Evolutionary conservation across 192 early-diverging fungal genomes (phyloP), one percentile per base, ranked within the genome.

Genomic region (Linnemannia exigua): DNA sequence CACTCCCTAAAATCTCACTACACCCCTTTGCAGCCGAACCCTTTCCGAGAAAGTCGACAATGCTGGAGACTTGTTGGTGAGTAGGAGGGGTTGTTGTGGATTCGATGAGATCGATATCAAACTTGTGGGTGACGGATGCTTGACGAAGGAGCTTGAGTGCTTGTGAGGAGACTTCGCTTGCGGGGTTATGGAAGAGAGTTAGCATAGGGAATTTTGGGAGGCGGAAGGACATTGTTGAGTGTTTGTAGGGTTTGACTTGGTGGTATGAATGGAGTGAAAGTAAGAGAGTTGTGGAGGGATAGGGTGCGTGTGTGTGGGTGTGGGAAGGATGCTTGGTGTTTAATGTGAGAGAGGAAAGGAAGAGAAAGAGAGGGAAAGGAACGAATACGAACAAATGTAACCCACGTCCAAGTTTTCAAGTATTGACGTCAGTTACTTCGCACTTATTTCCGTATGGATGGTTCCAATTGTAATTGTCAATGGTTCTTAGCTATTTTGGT

Each of bases 151-250:
- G 79, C 7, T 76, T 72, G 22, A 86, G 69, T 15, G 78, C 84
- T 20, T 86, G 77, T 31, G 25, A 19, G 35, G 70, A 73, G 16
- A 74, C 70, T 4, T 76, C 70, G 4, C 54, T 76, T 52, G 74
- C 35, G 0, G 84, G 84, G 74, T 80, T 79, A 66, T 86, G 84
- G 44, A 80, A 86, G 46, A 80, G 11, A 3, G 78, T 86, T 35
- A 80, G 63, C 84, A 86, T 77, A 20, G 84, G 74, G 66, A 86
- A 80, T 48, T 63, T 86, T 66, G 84, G 78, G 17, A 86, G 70
- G 5, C 78, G 84, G 66, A 86, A 80, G 35, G 78, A 86, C 84
- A 86, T 86, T 63, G 41, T 76, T 20, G 54, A 1, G 41, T 38
- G n/a, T 25, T 7, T 19, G 28, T 37, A 1, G 41, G 25, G 38